Base-by-base conservation (phyloP, 192 early-diverging fungal species). In the Entomortierella chlamydospora region DNA sequence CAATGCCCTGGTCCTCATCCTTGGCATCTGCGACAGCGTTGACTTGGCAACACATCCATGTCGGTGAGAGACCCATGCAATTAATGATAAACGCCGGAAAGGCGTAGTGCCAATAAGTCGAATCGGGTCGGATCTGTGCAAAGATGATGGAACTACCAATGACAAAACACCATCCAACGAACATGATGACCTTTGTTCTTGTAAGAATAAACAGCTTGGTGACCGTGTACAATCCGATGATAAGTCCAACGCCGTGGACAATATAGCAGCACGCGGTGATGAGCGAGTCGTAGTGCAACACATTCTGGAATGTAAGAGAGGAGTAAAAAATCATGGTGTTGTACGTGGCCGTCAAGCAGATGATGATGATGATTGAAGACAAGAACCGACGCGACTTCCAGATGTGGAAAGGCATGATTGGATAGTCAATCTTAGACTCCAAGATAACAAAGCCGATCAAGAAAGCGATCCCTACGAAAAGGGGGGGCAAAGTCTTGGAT, bases 241-340 rank as follows among this genome's bases (percentile, higher is more conserved):
- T 43, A n/a, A 57, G 47, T 1, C 70, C 83, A 52, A 81, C 55
- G 1, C 83, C 83, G 31, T 71, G 54, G 25, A 77, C 76, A 6
- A 85, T 74, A 33, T 63, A 85, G 26, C 73, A 80, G 8, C 71
- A 66, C 10, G 83, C 81, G 5, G 81, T 70, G 33, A 74, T 59
- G 9, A 82, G 13, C 6, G 83, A 61, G 53, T 28, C 61, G 56
- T 66, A 85, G 39, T 61, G 42, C 42, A 62, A 53, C 2, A 77
- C 64, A n/a, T 82, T 70, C 52, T 85, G 81, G 72, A 81, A 82
- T 31, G 73, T 80, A 29, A 85, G 57, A 8, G 83, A 82, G 1
- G 74, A 56, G 23, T 65, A 72, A 55, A 82, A 85, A 33, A 82
- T 70, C 62, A 82, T 74, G 29, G 66, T 63, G 28, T 64, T 69